Conservation (phyloP, 2,329 filamentous ascomycete species). For the Periconia digitata region DNA sequence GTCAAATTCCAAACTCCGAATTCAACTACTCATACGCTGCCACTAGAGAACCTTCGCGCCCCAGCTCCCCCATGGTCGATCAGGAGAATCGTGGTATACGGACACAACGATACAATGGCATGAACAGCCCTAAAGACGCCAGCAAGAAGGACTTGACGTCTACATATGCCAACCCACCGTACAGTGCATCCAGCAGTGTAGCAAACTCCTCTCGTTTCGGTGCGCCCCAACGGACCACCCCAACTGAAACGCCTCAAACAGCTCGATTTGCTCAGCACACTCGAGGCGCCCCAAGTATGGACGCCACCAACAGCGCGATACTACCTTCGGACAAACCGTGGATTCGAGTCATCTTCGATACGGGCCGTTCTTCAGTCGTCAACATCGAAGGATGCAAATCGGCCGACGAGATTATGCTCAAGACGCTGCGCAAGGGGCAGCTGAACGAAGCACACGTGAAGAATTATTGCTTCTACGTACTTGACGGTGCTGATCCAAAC, state of each 20-base stretch:
- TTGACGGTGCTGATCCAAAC: slow-evolving; percentile 82
- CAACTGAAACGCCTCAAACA: slow-evolving; percentile 64
- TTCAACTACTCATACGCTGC: slow-evolving; percentile 47
- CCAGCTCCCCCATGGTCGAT: slow-evolving; percentile 70
- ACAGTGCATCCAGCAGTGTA: slow-evolving; percentile 55
- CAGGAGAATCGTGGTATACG: slow-evolving; percentile 55
- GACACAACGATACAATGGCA: slow-evolving; percentile 61
- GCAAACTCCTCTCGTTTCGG: slow-evolving; percentile 50
- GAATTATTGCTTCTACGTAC: slow-evolving; percentile 95
- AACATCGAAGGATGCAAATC: slow-evolving; percentile 90
- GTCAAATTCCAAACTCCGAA: slow-evolving; percentile 48
- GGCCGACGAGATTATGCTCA: slow-evolving; percentile 88
- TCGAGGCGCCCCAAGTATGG: slow-evolving; percentile 79
- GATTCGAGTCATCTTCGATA: slow-evolving; percentile 90
- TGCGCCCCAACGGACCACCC: slow-evolving; percentile 49
- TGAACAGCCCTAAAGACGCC: slow-evolving; percentile 58
- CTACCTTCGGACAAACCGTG: slow-evolving; percentile 84
- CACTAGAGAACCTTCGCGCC: slow-evolving; percentile 64
- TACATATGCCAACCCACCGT: slow-evolving; percentile 58
- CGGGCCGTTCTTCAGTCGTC: slow-evolving; percentile 88
- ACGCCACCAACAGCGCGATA: slow-evolving; percentile 74
- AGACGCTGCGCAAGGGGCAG: slow-evolving; percentile 83
- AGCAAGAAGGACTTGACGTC: slow-evolving; percentile 52
- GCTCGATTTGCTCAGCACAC: slow-evolving; percentile 69
- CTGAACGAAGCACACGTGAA: slow-evolving; percentile 88